Percentiles rank a stretch among this genome's conserved stretches.
phyloP scores from a whole-genome alignment of 2,329 filamentous ascomycete genomes.

The Neofusicoccum sp. region DNA sequence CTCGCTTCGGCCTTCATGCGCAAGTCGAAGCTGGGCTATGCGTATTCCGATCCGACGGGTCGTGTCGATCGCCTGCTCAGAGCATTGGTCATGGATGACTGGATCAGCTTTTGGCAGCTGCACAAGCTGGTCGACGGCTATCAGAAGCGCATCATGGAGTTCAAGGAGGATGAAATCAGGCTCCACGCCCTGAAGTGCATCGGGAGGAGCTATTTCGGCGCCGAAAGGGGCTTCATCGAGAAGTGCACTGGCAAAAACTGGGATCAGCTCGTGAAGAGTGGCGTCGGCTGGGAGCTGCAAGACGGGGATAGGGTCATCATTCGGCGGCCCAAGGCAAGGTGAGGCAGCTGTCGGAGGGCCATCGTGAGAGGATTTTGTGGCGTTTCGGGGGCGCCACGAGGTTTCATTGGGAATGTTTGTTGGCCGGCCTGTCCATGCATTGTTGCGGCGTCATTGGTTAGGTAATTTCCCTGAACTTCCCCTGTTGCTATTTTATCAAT shows the following conservation, averaged over 20 bases:
- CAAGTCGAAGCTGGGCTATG: constrained; percentile 48
- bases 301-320: constrained; percentile 71
- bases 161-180: constrained; percentile 71
- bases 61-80: constrained; percentile 67
- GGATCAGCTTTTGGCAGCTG: constrained; percentile 71
- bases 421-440: constrained; percentile 1
- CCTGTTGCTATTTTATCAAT: neutral
- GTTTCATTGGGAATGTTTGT: neutral
- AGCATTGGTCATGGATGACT: constrained; percentile 78
- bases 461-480: constrained; percentile 3
- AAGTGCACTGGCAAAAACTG: constrained; percentile 67
- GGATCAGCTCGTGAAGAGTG: constrained; percentile 67
- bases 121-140: constrained; percentile 76
- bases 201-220: constrained; percentile 73
- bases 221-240: constrained; percentile 69
- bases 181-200: constrained; percentile 82
- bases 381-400: neutral
- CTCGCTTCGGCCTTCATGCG: constrained; percentile 69
- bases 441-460: constrained; percentile 2
- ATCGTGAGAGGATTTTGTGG: neutral
- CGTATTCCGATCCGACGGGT: constrained; percentile 15
- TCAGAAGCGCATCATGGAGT: constrained; percentile 75
- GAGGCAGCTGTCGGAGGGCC: neutral
- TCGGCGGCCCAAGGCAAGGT: constrained; percentile 54
- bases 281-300: constrained; percentile 82